Evolutionary conservation across 208 protist genomes (phyloP), one percentile per base, ranked within the genome.

Genomic region (Herpetomonas muscarum): DNA sequence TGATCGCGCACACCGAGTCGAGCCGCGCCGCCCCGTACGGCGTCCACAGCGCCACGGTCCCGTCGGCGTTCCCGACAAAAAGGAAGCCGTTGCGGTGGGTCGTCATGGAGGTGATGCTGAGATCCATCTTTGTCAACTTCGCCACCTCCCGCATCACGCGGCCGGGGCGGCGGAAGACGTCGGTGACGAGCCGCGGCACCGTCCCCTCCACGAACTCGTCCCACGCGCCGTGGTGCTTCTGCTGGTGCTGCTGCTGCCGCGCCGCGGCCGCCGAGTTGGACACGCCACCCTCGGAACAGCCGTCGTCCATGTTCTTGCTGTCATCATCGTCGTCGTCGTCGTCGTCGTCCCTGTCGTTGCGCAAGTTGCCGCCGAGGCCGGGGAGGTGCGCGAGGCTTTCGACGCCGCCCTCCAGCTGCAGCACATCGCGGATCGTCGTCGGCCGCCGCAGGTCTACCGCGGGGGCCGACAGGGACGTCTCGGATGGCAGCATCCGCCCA

Each of bases 141-240:
- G 68, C 66, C 22, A 64, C 64, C 56, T 79, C 61, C 13, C 64
- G 48, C 39, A 76, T 45, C 22, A 74, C 65, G n/a, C 63, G 56
- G 1, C 64, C 68, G 25, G 79, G 79, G 6, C 66, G 67, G 24
- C 50, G 62, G 19, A 87, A 54, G 24, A 74, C 61, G 26, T 87
- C 80, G 17, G 36, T 55, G n/a, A 85, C 34, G 26, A 77, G 61
- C 48, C 77, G 46, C 17, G 77, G 75, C 24, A 76, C 44, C 4
- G 66, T 62, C 6, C 84, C 84, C 55, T 87, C 84, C 1, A 92
- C 50, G 66, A 85, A 86, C 19, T 72, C 67, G 54, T 92, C 70
- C 70, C 82, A 90, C 37, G 66, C 54, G 19, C 66, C 48, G 30
- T 17, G 34, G 10, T 39, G 34, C 34, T 39, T 39, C 36, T 36